Base-by-base conservation (phyloP, 768 basidiomycete species). In the Suillus fuscotomentosus region DNA sequence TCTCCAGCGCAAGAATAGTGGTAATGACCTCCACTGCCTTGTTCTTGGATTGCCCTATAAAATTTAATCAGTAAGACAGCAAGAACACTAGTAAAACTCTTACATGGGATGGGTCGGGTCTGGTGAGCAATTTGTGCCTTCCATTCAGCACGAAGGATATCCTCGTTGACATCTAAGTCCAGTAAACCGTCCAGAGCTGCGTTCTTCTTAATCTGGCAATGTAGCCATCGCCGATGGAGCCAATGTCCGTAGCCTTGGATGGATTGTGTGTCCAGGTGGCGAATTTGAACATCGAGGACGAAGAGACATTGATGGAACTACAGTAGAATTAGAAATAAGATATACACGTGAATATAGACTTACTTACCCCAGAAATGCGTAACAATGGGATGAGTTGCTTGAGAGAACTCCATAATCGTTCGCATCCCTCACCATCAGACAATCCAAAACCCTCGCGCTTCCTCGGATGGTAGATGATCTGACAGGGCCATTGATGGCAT, bases 381-480 rank as follows among this genome's bases (percentile, higher is more conserved):
- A 72, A 63, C 24, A 2, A 24, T 2, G 70, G 61, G 24, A 76
- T 71, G 1, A 75, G 66, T 20, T 63, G 64, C 14, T 68, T 60
- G 4, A 75, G 50, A 0, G 68, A 64, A 3, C 70, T 70, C 74
- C 74, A 80, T 78, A 81, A 1, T 73, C 75, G 56, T 60, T 81
- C 79, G 3, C 73, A 67, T 1, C 77, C 77, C 61, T 81, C 79
- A 7, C 75, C 75, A 64, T 81, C 76, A 0, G 74, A 71, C 5
- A 79, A 60, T 0, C 79, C 77, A 42, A 77, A 60, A 11, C 77
- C 76, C 10, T 43, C n/a, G 6, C 67, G 38, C 27, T 78, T 60
- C 10, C 75, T 67, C 4, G 78, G 79, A 53, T 78, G 77, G 57
- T 78, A 79, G 0, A 72, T 45, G 0, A 81, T 54, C 47, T 78